phyloP scores from a whole-genome alignment of 768 basidiomycete genomes.

The Rubroboletus pulcherrimus region DNA sequence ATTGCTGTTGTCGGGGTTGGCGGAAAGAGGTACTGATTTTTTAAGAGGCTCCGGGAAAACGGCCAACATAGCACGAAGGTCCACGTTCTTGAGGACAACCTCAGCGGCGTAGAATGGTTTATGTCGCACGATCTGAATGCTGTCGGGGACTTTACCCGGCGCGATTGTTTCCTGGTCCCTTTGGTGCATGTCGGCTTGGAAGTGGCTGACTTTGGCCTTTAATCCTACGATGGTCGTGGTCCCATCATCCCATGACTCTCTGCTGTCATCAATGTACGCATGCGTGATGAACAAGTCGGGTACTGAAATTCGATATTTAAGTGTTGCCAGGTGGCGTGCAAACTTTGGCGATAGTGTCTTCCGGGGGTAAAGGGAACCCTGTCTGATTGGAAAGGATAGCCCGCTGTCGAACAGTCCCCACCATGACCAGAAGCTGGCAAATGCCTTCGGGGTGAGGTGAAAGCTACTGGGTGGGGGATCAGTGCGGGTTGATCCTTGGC shows the following conservation, averaged over 20 bases:
- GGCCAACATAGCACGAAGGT: constrained; percentile 75
- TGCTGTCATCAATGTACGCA: constrained; percentile 76
- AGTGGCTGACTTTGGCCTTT: constrained; percentile 75
- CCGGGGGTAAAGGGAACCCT: constrained; percentile 76
- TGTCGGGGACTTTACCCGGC: constrained; percentile 51
- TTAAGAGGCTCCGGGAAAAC: constrained; percentile 73
- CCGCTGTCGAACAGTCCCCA: constrained; percentile 79
- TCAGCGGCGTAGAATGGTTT: constrained; percentile 90
- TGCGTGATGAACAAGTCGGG: constrained; percentile 82
- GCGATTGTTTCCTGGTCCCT: constrained; percentile 75
- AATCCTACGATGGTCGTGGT: constrained; percentile 78
- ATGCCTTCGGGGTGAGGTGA: constrained; percentile 80
- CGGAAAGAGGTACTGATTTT: constrained; percentile 47
- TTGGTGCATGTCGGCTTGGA: constrained; percentile 91
- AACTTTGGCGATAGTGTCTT: constrained; percentile 80
- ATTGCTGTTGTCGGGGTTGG: constrained; percentile 43
- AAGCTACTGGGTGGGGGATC: constrained; percentile 56
- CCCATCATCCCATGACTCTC: constrained; percentile 79
- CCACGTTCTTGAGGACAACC: constrained; percentile 70
- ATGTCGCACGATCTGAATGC: constrained; percentile 59
- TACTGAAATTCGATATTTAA: constrained; percentile 84
- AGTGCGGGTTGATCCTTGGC: constrained; percentile 14
- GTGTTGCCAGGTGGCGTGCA: constrained; percentile 79
- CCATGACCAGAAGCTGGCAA: constrained; percentile 92
- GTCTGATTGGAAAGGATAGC: constrained; percentile 79